These are phyloP conservation scores for Tolypocladium tropicale DNA, from an alignment of 2,329 filamentous ascomycete genomes.

Conservation along the genomic window DNA sequence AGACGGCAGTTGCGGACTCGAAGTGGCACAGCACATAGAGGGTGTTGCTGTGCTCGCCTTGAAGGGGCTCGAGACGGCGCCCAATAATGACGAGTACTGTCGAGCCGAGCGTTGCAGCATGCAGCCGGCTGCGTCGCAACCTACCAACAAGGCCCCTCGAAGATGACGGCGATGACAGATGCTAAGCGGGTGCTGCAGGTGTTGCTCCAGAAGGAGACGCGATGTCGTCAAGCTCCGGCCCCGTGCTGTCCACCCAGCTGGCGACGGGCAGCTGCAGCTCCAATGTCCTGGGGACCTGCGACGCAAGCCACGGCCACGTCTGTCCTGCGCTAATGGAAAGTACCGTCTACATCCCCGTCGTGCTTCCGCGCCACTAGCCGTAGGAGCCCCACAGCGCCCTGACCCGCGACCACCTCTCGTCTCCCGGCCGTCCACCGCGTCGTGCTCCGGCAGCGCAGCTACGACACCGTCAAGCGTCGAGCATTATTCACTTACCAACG, in stretches of 20 bases:
- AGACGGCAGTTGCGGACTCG: not conserved
- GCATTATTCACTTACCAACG: too few relatives aligned
- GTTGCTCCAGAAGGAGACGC: not conserved
- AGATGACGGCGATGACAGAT: not conserved
- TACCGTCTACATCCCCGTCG: not conserved
- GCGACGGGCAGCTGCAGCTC: not conserved
- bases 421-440: not conserved
- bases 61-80: not conserved
- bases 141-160: not conserved
- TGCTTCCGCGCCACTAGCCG: not conserved
- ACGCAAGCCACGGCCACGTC: rapidly evolving
- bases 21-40: not conserved
- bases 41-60: too few relatives aligned
- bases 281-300: not conserved
- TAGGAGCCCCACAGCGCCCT: not conserved
- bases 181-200: not conserved
- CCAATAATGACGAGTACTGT: not conserved
- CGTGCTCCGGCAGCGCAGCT: too few relatives aligned
- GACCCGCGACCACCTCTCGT: not conserved
- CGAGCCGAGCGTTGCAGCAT: not conserved
- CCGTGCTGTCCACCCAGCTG: not conserved
- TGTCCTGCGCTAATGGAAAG: not conserved
- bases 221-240: not conserved
- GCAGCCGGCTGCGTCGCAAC: not conserved
- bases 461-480: not conserved